Evolutionary conservation across 768 basidiomycete genomes (phyloP), one percentile per base, ranked within the genome.

Genomic region (Cystofilobasidium macerans): DNA sequence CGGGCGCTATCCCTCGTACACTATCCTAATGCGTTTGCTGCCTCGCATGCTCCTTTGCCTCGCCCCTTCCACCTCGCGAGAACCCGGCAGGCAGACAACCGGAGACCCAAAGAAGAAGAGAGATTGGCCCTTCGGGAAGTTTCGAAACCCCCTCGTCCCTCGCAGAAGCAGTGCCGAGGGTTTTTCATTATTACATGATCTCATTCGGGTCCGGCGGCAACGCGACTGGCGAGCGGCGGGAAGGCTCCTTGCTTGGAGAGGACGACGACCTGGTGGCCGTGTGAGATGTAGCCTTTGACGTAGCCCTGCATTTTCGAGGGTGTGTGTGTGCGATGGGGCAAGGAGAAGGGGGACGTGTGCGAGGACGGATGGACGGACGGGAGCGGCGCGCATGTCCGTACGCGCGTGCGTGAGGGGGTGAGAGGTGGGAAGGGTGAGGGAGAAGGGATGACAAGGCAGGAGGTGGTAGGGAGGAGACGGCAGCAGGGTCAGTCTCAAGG

Each of bases 221-320:
- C 30, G 20, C 57, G 38, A 3, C 42, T 40, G 70, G 70, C 11
- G 32, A 89, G 75, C 68, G 81, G 80, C 3, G 92, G 90, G 73
- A 95, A 97, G 9, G 90, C 82, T 72, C 86, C 87, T 28, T 79
- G 81, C 69, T 83, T 82, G 1, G 89, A 85, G 53, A 97, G 75
- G 7, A 99, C 95, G 6, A 97, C 89, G 83, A 87, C 89, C 78
- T 89, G 87, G 76, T 88, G 88, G 73, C 88, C 89, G 72, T 99
- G 95, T 58, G 90, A 91, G 71, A 99, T 92, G 76, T 98, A 99
- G 12, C 95, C 95, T 59, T 88, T 82, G 77, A 98, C 86, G 75
- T 85, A 89, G 24, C 88, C 88, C 78, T 79, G 65, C 14, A 42
- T 13, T n/a, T n/a, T n/a, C 16, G 16, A 22, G 36, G 24, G 48